Base-by-base conservation (phyloP, 2,329 filamentous ascomycete species). In the Pseudogymnoascus sp. region DNA sequence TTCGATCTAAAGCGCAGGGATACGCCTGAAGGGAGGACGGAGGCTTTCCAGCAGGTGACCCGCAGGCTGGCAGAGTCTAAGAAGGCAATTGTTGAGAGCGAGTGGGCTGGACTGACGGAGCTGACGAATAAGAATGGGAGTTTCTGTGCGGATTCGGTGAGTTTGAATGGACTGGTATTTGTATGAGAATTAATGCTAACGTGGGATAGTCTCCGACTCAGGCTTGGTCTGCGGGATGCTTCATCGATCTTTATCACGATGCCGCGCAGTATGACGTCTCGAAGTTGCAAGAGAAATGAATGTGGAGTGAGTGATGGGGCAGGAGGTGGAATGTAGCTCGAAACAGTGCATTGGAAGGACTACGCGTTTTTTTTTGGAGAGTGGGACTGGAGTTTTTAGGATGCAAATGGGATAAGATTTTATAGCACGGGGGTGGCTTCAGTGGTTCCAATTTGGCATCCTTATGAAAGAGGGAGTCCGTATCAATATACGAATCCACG, bases 211-310 rank as follows among this genome's bases (percentile, higher is more conserved):
- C 89, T 62, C 95, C 95, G 25, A 97, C 95, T 0, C 95, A 99
- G 76, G 89, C 95, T 62, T 99, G 95, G 95, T 97, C 92, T 62
- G 90, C 95, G 31, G 89, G 91, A 21, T 97, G 95, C 75, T 80
- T 99, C 72, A 90, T 99, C 71, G 95, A 99, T 77, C 77, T 99
- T 67, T 99, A 96, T 78, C 93, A 96, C 81, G 95, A 99, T 75
- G 93, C 91, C 16, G 81, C 83, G 25, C 68, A 73, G 63, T 74
- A 73, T 67, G 72, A 72, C 38, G 12, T 61, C 25, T 61, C 63
- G 23, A 8, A 59, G 38, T 31, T 56, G 36, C 49, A 56, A 21
- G n/a, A 56, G 28, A 56, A 36, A 56, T 56, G 49, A 56, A n/a
- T 4, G 49, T 56, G 49, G 49, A 56, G 28, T 34, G 49, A 56